Evolutionary conservation across 2,329 filamentous ascomycete species (phyloP).

Genomic region (Aspergillus clavatus): DNA sequence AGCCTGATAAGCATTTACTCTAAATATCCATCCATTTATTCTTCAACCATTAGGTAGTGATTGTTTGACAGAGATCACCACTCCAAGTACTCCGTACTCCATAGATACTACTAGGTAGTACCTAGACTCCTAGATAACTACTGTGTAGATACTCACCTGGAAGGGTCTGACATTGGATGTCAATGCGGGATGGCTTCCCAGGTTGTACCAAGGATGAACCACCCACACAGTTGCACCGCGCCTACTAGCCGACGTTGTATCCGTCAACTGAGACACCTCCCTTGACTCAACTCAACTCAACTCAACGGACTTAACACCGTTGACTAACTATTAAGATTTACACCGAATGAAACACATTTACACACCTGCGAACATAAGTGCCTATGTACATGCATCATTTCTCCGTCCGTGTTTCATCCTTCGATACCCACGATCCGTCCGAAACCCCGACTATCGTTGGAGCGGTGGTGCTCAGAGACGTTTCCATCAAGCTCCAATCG

Average conservation of each 20-base stretch:
- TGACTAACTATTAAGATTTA: too few relatives aligned
- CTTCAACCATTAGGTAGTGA: too few relatives aligned
- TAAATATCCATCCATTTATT: too few relatives aligned
- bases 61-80: too few relatives aligned
- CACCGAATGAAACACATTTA: background rate
- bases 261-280: background rate
- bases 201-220: background rate
- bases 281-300: background rate
- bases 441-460: conserved; percentile 13
- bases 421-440: conserved; percentile 9
- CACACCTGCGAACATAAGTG: conserved; percentile 3
- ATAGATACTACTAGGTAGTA: too few relatives aligned
- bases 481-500: conserved; percentile 42
- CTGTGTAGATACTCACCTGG: too few relatives aligned
- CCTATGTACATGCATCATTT: too few relatives aligned
- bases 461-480: background rate
- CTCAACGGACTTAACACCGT: background rate
- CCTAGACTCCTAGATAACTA: too few relatives aligned
- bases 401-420: conserved; percentile 5
- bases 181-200: background rate
- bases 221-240: background rate
- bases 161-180: too few relatives aligned
- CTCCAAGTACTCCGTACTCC: too few relatives aligned
- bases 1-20: background rate
- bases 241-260: background rate